A percentile compares a stretch with the other conserved stretches of the same genome.
phyloP scores from a whole-genome alignment of 2,329 filamentous ascomycete genomes.

The Sporothrix inflata region DNA sequence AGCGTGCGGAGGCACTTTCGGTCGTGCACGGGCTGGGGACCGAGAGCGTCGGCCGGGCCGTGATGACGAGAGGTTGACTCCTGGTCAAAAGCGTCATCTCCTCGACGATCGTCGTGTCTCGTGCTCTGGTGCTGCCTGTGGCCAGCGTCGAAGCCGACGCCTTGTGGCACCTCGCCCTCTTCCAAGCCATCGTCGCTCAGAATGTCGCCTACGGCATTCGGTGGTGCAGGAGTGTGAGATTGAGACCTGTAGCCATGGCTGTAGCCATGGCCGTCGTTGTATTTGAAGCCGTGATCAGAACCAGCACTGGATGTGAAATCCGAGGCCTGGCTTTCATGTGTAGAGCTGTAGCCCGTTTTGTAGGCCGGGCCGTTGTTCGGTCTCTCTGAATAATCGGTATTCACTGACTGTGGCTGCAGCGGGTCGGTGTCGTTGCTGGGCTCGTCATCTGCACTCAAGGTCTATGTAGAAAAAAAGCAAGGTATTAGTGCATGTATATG shows the following conservation, averaged over 20 bases:
- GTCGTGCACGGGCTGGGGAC: conserved; percentile 39
- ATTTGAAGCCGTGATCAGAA: not conserved
- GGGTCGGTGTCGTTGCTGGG: not conserved
- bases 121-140: too few relatives aligned
- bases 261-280: not conserved
- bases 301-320: too few relatives aligned
- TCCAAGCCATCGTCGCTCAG: not conserved
- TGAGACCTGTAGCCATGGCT: not conserved
- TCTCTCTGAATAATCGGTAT: not conserved
- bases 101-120: not conserved
- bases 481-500: not conserved
- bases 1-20: conserved; percentile 59
- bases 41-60: not conserved
- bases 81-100: not conserved
- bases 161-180: not conserved
- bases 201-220: not conserved
- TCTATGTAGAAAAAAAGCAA: not conserved
- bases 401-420: not conserved
- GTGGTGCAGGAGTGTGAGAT: not conserved
- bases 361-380: not conserved
- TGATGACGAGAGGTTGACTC: not conserved
- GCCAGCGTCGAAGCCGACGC: not conserved
- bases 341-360: not conserved
- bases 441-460: conserved; percentile 46
- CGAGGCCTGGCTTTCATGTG: too few relatives aligned